These are phyloP conservation scores for Cardamine chenopodiifolia DNA, from an alignment of 345 rosid species.

Conservation along the genomic window DNA sequence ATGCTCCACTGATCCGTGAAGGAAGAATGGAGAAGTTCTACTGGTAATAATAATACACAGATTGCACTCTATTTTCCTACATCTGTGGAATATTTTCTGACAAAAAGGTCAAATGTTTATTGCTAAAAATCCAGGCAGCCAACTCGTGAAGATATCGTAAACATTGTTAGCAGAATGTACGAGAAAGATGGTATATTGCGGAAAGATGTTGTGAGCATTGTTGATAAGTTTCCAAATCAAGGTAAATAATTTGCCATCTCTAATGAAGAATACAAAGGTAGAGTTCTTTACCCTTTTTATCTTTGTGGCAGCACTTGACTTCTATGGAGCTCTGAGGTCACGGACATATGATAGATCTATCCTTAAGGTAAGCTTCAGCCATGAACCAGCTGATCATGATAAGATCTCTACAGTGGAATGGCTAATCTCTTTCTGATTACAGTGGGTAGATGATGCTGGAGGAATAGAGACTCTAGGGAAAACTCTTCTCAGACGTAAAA, in stretches of 20 bases:
- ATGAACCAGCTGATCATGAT: neutral
- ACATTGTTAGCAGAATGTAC: conserved; percentile 85
- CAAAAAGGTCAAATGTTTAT: conserved; percentile 30
- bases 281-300: neutral
- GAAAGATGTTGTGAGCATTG: conserved; percentile 66
- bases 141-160: conserved; percentile 75
- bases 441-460: conserved; percentile 91
- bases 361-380: conserved; percentile 52
- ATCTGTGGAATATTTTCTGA: conserved; percentile 2
- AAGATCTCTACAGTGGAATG: conserved; percentile 13
- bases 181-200: conserved; percentile 80
- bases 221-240: conserved; percentile 84
- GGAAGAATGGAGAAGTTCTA: conserved; percentile 98
- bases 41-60: conserved; percentile 52
- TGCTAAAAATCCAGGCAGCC: conserved; percentile 72
- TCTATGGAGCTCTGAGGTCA: conserved; percentile 92
- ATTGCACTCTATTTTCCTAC: neutral
- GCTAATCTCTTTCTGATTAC: conserved; percentile 29
- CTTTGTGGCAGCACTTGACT: conserved; percentile 72
- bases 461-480: conserved; percentile 71
- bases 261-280: neutral
- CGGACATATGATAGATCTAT: conserved; percentile 88
- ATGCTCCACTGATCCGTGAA: conserved; percentile 97
- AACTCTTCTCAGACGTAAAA: conserved; percentile 63
- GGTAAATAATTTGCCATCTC: conserved; percentile 46